Evolutionary conservation across 179 eudicot genomes (phyloP), one percentile per base, ranked within the genome.

Genomic region (Spergularia azorica): DNA sequence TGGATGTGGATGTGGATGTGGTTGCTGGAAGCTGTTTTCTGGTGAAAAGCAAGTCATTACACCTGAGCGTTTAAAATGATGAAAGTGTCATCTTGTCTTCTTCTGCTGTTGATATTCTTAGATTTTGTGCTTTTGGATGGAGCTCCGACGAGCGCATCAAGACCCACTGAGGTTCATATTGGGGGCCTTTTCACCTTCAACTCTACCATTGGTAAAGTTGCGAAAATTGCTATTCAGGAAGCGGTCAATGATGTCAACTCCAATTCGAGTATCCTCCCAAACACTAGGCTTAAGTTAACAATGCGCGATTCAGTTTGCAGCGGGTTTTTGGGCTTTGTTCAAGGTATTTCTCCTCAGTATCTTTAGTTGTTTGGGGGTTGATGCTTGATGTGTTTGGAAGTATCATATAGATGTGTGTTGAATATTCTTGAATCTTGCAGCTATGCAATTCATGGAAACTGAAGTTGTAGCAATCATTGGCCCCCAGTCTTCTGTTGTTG

Each of bases 181-280:
- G 98, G 98, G 57, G 97, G 95, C 48, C 83, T 95, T 79, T 90
- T 95, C 84, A 83, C 90, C 67, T 91, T 91, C 77, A 85, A 95
- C 67, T 95, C 98, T 62, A 90, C 95, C 14, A 89, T 92, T 15
- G 98, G 98, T n/a, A 88, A 85, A 83, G 98, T 90, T 67, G 94
- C 97, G 52, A 84, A 82, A 84, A 81, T 95, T 87, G 97, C 98
- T 0, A 84, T 95, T 75, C 77, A 89, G 79, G 90, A 87, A 82
- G 98, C 98, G 63, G 91, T 95, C 16, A 80, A 87, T 60, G 98
- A 92, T 84, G 88, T 95, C 18, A 95, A 95, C 75, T 78, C 91
- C 54, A 76, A 95, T 80, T 79, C 90, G 18, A 81, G 81, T 38
- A 71, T 92, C 75, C 90, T 92, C 52, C 80, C 41, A 6, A 91